phyloP scores from a whole-genome alignment of 371 early-diverging fungal species.

The Mortierella sp. region DNA sequence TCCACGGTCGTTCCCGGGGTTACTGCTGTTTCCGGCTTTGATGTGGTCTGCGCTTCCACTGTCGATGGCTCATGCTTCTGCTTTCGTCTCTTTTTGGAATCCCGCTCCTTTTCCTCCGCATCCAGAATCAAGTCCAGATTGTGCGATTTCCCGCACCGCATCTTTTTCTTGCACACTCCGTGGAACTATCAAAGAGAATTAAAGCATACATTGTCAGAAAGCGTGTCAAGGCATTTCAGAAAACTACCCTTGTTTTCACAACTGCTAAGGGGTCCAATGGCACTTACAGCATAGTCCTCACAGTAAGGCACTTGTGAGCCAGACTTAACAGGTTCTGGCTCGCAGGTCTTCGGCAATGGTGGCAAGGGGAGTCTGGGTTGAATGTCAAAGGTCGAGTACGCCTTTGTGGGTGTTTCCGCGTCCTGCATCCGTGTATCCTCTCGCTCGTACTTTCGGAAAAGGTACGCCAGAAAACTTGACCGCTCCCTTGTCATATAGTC shows the following conservation, averaged over 20 bases:
- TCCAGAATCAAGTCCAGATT: constrained; percentile 88
- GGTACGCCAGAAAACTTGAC: constrained; percentile 81
- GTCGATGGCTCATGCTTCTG: constrained; percentile 9
- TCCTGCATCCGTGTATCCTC: constrained; percentile 62
- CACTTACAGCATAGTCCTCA: constrained; percentile 51
- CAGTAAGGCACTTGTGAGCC: constrained; percentile 13
- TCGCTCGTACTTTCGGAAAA: constrained; percentile 79
- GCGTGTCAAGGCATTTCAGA: neutral
- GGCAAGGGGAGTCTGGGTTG: constrained; percentile 34
- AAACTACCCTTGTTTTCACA: neutral
- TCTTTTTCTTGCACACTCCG: constrained; percentile 78
- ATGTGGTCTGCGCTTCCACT: neutral
- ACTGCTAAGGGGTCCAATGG: neutral
- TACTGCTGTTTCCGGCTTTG: constrained; percentile 4
- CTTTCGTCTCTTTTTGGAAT: constrained; percentile 38
- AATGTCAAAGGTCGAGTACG: constrained; percentile 37
- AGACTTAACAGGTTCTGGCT: neutral
- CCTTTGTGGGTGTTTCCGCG: neutral
- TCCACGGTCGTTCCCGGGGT: neutral
- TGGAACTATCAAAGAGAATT: constrained; percentile 61
- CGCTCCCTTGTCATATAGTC: constrained; percentile 73
- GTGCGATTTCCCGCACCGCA: constrained; percentile 78
- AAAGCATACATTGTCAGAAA: neutral
- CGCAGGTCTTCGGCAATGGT: neutral
- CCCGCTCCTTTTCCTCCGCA: constrained; percentile 63